These are phyloP conservation scores for Rhodofomes roseus DNA, from an alignment of 1,284 basidiomycete genomes.

Conservation along the genomic window DNA sequence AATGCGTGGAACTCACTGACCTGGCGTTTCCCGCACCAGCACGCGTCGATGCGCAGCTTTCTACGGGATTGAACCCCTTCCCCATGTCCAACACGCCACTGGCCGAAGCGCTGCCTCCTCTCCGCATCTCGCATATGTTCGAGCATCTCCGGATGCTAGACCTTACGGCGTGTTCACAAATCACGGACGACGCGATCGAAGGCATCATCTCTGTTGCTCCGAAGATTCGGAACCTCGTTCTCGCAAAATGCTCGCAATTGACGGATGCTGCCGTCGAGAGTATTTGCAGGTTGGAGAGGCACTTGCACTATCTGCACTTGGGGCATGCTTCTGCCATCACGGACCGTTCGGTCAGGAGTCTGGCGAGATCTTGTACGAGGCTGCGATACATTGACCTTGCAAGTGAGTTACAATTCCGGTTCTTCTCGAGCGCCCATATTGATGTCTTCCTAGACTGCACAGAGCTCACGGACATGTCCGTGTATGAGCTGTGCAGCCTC, in stretches of 20 bases:
- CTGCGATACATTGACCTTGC: slow-evolving; percentile 96
- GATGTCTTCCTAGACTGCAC: slow-evolving; percentile 63
- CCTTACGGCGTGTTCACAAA: slow-evolving; percentile 77
- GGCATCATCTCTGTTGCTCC: slow-evolving; percentile 88
- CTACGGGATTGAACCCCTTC: slow-evolving; percentile 43
- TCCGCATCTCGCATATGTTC: slow-evolving; percentile 57
- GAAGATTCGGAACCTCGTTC: slow-evolving; percentile 87
- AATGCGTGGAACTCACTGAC: slow-evolving; percentile 80
- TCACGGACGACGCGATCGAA: slow-evolving; percentile 90
- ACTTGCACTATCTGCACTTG: slow-evolving; percentile 93
- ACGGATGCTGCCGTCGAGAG: slow-evolving; percentile 86
- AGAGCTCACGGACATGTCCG: slow-evolving; percentile 88
- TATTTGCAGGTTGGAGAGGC: slow-evolving; percentile 85
- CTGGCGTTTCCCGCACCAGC: slow-evolving; percentile 79
- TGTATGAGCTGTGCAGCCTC: slow-evolving; percentile 86
- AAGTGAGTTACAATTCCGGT: slow-evolving; percentile 51
- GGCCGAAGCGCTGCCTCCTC: slow-evolving; percentile 52
- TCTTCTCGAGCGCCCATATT: slow-evolving; percentile 1
- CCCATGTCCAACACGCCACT: slow-evolving; percentile 26
- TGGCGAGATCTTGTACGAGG: slow-evolving; percentile 89
- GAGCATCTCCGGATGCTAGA: slow-evolving; percentile 89
- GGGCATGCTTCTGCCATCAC: slow-evolving; percentile 91
- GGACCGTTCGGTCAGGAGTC: slow-evolving; percentile 80
- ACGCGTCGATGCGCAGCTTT: slow-evolving; percentile 34
- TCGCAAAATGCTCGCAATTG: slow-evolving; percentile 87